Evolutionary conservation across 306 rosid genomes (phyloP), one percentile per base, ranked within the genome.

Genomic region (Calophaca sinica): DNA sequence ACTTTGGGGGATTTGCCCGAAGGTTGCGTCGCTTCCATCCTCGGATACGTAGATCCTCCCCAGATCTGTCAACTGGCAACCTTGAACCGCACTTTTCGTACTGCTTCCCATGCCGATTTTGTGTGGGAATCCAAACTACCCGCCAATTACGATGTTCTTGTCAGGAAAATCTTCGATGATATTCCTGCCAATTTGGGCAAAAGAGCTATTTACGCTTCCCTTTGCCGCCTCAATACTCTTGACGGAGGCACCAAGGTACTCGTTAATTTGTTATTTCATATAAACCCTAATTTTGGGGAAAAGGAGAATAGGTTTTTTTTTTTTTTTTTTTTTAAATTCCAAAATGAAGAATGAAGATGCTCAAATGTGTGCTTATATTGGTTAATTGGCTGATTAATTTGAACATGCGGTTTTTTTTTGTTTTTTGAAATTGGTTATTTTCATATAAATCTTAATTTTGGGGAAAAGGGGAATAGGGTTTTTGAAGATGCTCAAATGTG

Each of bases 101-200:
- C 87, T 2, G 97, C 97, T 57, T 90, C 99, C 2, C 83, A 85
- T 84, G 97, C 97, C 0, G 96, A 94, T 87, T 92, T 88, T 20
- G 90, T 94, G 31, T 94, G 97, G 99, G 96, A 94, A 48, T 89
- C 97, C 12, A 94, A 94, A 68, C 77, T 94, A 20, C 99, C 99
- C 0, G 9, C 86, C 1, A 94, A 94, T 81, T 92, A 84, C 62
- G 39, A 61, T 33, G 33, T 44, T 68, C 84, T 94, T 20, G 54
- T 84, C 8, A 62, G 48, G 2, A 65, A 77, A 31, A 78, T 94
- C 32, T 80, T 89, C 54, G 46, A 84, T 2, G 84, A 81, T 80
- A 74, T 81, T 8, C 74, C 77, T 3, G 35, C 15, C 15, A 44
- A 58, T 75, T 68, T 81, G 82, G 76, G 89, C 2, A 94, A 87